Conservation (phyloP, 169 alveolate species). For the Plasmodium malariae region DNA sequence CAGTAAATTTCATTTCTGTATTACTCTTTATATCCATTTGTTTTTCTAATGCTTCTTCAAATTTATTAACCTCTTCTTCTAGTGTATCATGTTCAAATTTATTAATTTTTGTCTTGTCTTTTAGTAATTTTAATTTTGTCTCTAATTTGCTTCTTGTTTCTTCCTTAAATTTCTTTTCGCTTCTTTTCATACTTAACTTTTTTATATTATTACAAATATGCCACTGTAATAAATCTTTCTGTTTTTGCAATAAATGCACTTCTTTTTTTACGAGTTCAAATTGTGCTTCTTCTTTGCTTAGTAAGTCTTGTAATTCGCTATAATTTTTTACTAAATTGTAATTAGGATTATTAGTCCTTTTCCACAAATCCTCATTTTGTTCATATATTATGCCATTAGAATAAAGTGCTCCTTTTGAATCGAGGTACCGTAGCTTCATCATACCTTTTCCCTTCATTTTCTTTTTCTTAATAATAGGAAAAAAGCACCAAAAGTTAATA, state of each 20-base stretch:
- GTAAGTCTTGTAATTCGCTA: conserved; percentile 19
- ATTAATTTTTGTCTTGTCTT: conserved; percentile 34
- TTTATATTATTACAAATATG: conserved; percentile 45
- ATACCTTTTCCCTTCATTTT: conserved; percentile 25
- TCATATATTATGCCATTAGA: conserved; percentile 41
- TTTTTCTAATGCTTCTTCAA: conserved; percentile 43
- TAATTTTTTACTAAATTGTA: conserved; percentile 31
- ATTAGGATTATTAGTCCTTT: neutral
- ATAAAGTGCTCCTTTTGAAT: conserved; percentile 54
- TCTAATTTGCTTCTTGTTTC: conserved; percentile 36
- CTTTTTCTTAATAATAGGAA: neutral
- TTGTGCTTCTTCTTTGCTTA: conserved; percentile 34
- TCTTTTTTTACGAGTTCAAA: conserved; percentile 26
- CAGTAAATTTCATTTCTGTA: conserved; percentile 39
- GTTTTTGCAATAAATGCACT: conserved; percentile 26
- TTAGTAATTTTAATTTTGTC: conserved; percentile 31
- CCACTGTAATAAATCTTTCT: conserved; percentile 63
- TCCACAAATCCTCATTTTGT: neutral
- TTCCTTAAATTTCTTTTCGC: conserved; percentile 44
- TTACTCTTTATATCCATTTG: conserved; percentile 17
- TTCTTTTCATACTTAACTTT: conserved; percentile 60
- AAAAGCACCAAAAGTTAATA: neutral
- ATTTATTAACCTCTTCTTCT: conserved; percentile 37
- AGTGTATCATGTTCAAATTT: conserved; percentile 51
- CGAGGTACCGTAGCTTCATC: conserved; percentile 55